Percentiles rank a stretch among this genome's conserved stretches.
phyloP scores from a whole-genome alignment of 306 rosid species.

The Rubus parviflorus region DNA sequence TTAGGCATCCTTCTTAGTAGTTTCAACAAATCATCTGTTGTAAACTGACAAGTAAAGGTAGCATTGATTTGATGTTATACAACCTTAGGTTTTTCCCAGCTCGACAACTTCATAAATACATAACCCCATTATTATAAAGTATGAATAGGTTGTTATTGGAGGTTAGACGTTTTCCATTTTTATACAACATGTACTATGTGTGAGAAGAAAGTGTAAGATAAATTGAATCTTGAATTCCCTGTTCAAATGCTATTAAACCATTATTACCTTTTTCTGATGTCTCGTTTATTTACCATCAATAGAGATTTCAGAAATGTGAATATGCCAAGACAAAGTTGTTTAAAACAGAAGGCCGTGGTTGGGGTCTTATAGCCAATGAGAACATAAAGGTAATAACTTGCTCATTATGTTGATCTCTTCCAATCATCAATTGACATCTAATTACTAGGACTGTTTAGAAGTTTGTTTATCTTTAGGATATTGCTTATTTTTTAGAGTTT shows the following conservation, averaged over 20 bases:
- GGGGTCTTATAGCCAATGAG: conserved; percentile 93
- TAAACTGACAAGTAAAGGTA: not conserved
- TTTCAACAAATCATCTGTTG: not conserved
- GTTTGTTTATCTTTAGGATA: not conserved
- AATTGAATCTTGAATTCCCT: conserved; percentile 5
- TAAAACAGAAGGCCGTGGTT: conserved; percentile 88
- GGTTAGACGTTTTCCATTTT: not conserved
- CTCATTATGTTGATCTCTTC: conserved; percentile 14
- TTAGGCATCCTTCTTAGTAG: not conserved
- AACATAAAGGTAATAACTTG: conserved; percentile 64
- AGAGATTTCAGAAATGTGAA: conserved; percentile 89
- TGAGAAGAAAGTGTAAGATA: not conserved
- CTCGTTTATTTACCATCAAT: conserved; percentile 32
- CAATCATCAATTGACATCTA: conserved; percentile 12
- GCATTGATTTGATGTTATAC: not conserved
- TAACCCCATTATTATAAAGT: not conserved
- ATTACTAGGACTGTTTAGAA: not conserved
- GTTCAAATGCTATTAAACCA: conserved; percentile 23
- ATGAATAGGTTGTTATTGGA: not conserved
- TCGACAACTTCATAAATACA: not conserved
- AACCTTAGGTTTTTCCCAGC: not conserved
- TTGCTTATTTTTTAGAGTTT: not conserved
- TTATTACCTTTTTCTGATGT: conserved; percentile 24
- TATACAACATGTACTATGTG: not conserved
- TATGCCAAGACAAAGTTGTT: conserved; percentile 84